A percentile compares a stretch with the other conserved stretches of the same genome.
These are phyloP conservation scores for Boletus coccyginus DNA, from an alignment of 768 basidiomycete species.

Conservation along the genomic window DNA sequence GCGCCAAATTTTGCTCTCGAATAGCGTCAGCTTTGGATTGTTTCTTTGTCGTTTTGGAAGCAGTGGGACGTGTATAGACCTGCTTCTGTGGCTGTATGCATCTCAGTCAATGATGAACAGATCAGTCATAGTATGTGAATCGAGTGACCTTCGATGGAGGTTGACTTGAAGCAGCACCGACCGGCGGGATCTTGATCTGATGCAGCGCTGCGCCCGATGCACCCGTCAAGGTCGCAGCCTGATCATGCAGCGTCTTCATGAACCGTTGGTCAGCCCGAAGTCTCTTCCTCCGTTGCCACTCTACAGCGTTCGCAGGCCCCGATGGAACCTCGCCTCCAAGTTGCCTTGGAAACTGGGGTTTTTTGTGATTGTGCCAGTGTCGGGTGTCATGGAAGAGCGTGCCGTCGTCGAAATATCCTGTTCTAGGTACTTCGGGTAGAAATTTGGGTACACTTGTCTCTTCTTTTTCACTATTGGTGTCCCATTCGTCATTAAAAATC, in stretches of 20 bases:
- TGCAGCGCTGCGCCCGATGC: constrained; percentile 53
- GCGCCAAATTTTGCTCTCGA: constrained; percentile 43
- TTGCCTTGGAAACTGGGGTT: constrained; percentile 50
- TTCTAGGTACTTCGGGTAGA: not conserved
- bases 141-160: constrained; percentile 10
- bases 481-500: constrained; percentile 37
- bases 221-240: constrained; percentile 63
- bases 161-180: constrained; percentile 23
- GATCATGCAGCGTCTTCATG: constrained; percentile 54
- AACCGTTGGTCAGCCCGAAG: constrained; percentile 51
- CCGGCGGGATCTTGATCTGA: constrained; percentile 51
- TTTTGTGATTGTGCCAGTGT: constrained; percentile 59
- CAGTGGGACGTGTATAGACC: constrained; percentile 6
- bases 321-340: constrained; percentile 43
- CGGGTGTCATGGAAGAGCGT: constrained; percentile 45
- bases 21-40: constrained; percentile 40
- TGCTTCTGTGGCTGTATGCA: constrained; percentile 12
- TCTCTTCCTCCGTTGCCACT: constrained; percentile 35
- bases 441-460: not conserved
- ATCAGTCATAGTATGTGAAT: constrained; percentile 42
- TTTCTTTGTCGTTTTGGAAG: constrained; percentile 32
- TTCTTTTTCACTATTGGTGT: constrained; percentile 16
- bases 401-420: constrained; percentile 38
- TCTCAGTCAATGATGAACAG: not conserved
- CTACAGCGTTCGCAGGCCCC: constrained; percentile 26